phyloP scores from a whole-genome alignment of 192 early-diverging fungal genomes.

The Coemansia sp. region DNA sequence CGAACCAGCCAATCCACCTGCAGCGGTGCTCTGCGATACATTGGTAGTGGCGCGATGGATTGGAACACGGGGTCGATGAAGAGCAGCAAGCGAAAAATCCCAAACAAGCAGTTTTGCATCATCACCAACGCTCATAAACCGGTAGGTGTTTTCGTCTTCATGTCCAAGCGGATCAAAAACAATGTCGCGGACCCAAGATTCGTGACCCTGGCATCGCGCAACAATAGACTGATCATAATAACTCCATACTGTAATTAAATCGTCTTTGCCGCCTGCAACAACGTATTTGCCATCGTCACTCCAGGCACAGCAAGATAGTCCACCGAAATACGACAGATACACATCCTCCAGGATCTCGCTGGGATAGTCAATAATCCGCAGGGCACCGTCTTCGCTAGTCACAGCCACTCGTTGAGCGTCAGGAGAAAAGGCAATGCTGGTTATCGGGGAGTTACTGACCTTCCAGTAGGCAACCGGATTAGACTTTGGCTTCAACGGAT shows the following conservation, averaged over 20 bases:
- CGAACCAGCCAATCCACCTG: background rate
- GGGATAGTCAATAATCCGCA: conserved; percentile 76
- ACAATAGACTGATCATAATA: conserved; percentile 75
- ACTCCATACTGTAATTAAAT: conserved; percentile 86
- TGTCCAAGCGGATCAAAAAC: conserved; percentile 78
- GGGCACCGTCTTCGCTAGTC: conserved; percentile 71
- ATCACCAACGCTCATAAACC: conserved; percentile 89
- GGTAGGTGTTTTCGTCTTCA: conserved; percentile 75
- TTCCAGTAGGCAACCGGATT: conserved; percentile 86
- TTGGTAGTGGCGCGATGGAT: background rate
- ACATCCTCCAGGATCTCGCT: conserved; percentile 73
- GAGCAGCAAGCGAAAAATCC: conserved; percentile 82
- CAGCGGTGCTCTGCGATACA: background rate
- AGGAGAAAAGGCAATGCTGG: conserved; percentile 79
- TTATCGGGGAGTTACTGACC: conserved; percentile 67
- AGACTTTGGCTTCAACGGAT: conserved; percentile 65
- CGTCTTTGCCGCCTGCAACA: conserved; percentile 88
- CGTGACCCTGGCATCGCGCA: conserved; percentile 87
- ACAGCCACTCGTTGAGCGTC: conserved; percentile 79
- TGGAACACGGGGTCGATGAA: conserved; percentile 69
- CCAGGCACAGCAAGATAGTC: conserved; percentile 82
- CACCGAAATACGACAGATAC: conserved; percentile 83
- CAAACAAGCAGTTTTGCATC: conserved; percentile 85
- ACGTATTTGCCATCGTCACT: conserved; percentile 87
- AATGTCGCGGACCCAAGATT: conserved; percentile 83